phyloP scores from a whole-genome alignment of 73 alveolate genomes.

The Blepharisma japonicum region DNA sequence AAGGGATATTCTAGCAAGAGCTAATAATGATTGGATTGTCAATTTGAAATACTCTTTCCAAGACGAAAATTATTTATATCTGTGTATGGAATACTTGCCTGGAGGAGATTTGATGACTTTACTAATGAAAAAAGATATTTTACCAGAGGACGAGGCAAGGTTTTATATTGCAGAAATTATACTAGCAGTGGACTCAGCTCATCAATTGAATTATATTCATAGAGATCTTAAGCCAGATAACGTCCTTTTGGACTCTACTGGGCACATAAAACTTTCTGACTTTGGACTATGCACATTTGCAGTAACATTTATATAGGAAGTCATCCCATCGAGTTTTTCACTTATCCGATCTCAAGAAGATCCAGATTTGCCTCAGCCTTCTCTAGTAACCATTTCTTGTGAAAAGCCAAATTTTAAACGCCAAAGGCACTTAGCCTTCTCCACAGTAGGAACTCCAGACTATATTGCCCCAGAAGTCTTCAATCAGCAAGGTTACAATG shows the following conservation, averaged over 20 bases:
- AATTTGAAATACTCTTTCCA: conserved; percentile 45
- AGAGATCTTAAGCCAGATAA: conserved; percentile 86
- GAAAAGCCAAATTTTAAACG: not conserved
- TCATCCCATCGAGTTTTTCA: too few relatives aligned
- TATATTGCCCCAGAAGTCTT: conserved; percentile 98
- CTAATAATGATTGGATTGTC: conserved; percentile 50
- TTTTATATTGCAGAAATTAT: conserved; percentile 77
- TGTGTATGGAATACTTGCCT: conserved; percentile 51
- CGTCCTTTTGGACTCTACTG: conserved; percentile 65
- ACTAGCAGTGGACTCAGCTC: conserved; percentile 83
- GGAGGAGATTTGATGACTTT: conserved; percentile 73
- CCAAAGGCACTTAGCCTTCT: conserved; percentile 32
- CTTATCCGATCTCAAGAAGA: too few relatives aligned
- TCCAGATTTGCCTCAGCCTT: too few relatives aligned
- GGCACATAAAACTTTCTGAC: conserved; percentile 70
- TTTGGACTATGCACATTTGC: conserved; percentile 56
- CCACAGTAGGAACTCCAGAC: conserved; percentile 94
- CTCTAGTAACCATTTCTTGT: conserved; percentile 28
- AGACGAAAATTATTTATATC: conserved; percentile 47
- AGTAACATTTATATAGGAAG: not conserved
- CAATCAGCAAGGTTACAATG: conserved; percentile 73
- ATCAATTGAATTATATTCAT: conserved; percentile 76
- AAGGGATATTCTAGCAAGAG: conserved; percentile 70
- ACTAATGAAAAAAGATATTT: conserved; percentile 81
- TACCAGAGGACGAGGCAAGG: conserved; percentile 79